Base-by-base conservation (phyloP, 176 grass and related monocot species). In the Musa schizocarpa region DNA sequence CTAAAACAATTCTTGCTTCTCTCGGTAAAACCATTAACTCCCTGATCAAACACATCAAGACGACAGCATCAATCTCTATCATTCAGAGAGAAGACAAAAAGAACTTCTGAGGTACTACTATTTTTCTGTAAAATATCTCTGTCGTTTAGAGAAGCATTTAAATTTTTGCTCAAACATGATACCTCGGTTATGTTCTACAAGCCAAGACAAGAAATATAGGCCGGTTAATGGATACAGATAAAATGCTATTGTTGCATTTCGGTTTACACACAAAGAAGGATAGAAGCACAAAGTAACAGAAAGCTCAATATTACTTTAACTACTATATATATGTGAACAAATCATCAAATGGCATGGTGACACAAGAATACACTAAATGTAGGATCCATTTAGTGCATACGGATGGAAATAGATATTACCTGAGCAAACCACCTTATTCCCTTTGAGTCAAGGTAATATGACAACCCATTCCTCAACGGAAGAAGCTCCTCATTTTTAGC, bases 361-460 rank as follows among this genome's bases (percentile, higher is more conserved):
- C 34, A 43, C 34, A 43, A 43, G 34, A 43, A 43, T 43, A 43
- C 34, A 43, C 34, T 43, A 43, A 12, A 11, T 65, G 9, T 68
- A 2, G 1, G 26, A 1, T 8, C 11, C 9, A 13, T 13, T 67
- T 48, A 16, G 8, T 48, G 13, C 13, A 13, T 16, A 19, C 0
- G 9, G 13, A 29, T 69, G 13, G n/a, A 54, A 1, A 54, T 55
- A 54, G n/a, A 22, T 34, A 17, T 0, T 57, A 74, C 72, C 72
- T 57, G 52, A 56, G 50, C 22, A 27, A 74, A 74, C 53, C 53
- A 13, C 55, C 13, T 34, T 58, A 56, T 24, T 25, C 52, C 8
- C 17, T 57, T 74, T 8, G 51, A 70, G 52, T 54, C 71, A 55
- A 73, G 71, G 52, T 74, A 74, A 74, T 74, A 26, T 56, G 72